Evolutionary conservation across 768 basidiomycete species (phyloP), one percentile per base, ranked within the genome.

Genomic region (Naganishia antarctica): DNA sequence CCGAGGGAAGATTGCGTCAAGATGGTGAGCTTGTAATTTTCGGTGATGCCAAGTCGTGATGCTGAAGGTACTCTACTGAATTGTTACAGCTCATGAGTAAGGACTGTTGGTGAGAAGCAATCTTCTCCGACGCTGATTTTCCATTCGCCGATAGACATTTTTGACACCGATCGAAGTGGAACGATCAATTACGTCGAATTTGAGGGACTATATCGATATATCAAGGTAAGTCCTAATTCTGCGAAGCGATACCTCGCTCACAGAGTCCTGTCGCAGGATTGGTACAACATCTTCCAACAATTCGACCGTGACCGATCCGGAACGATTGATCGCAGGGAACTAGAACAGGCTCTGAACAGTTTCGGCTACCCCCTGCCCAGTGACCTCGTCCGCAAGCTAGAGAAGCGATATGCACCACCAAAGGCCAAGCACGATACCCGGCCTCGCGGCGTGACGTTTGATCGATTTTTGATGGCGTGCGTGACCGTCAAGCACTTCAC

Each of bases 401-500:
- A 77, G 59, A 77, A 77, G 58, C 61, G 76, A 26, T 77, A 71
- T 50, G 66, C 66, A 4, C 66, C 66, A 23, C 66, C 66, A 6
- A 67, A 63, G 34, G 57, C 21, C 9, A 43, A 45, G 8, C 26
- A 59, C 50, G 46, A 49, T 11, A 41, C 58, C 2, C 47, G 37
- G 0, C 49, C 63, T 1, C 47, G 60, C 4, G 76, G 76, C 25
- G 73, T 77, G 47, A 70, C 70, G 29, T 77, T 77, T 66, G 76
- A 77, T 70, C 44, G 76, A 59, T 77, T 77, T 68, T 69, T 77
- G 66, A 75, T 77, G 76, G 76, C 76, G 47, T 77, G 76, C 62
- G 76, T 77, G 15, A 77, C 76, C n/a, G 76, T 77, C 31, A 77
- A 77, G 64, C 76, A 77, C 61, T 77, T 71, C 53, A 75, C 76